A percentile compares a stretch with the other conserved stretches of the same genome.
These are phyloP conservation scores for Porphyridium purpureum DNA, from an alignment of 23 red algal genomes.

Conservation along the genomic window DNA sequence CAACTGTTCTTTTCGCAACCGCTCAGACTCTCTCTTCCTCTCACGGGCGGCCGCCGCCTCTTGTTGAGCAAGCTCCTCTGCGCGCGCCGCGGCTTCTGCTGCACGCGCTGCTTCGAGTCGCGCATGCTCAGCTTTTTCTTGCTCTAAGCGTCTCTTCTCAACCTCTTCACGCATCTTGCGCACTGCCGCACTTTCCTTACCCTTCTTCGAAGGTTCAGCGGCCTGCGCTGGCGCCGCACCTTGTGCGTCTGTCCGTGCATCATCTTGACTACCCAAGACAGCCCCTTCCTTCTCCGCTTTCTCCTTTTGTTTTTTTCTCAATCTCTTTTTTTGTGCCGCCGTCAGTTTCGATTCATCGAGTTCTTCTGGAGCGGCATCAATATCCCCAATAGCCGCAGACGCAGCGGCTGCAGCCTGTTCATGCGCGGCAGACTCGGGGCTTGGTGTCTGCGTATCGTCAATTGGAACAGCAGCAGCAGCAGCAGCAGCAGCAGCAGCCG, in stretches of 20 bases:
- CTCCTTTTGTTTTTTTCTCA: constrained; percentile 41
- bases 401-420: not conserved
- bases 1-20: constrained; percentile 42
- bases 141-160: constrained; percentile 19
- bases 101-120: not conserved
- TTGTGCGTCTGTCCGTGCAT: not conserved
- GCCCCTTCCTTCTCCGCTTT: constrained; percentile 39
- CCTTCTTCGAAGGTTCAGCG: constrained; percentile 8
- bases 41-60: constrained; percentile 2
- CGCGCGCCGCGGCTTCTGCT: constrained; percentile 2
- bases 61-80: not conserved
- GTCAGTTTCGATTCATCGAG: constrained; percentile 10
- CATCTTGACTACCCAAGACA: constrained; percentile 2
- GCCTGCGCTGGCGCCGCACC: constrained; percentile 12
- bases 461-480: not conserved
- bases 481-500: not conserved
- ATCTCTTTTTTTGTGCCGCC: constrained; percentile 60
- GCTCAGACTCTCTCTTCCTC: constrained; percentile 62
- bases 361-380: constrained; percentile 20
- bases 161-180: constrained; percentile 50
- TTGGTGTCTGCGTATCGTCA: constrained; percentile 1
- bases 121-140: constrained; percentile 22
- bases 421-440: not conserved
- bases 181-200: constrained; percentile 72
- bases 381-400: not conserved